Conservation (phyloP, 495 filamentous ascomycete species). For the Xylaria scruposa region DNA sequence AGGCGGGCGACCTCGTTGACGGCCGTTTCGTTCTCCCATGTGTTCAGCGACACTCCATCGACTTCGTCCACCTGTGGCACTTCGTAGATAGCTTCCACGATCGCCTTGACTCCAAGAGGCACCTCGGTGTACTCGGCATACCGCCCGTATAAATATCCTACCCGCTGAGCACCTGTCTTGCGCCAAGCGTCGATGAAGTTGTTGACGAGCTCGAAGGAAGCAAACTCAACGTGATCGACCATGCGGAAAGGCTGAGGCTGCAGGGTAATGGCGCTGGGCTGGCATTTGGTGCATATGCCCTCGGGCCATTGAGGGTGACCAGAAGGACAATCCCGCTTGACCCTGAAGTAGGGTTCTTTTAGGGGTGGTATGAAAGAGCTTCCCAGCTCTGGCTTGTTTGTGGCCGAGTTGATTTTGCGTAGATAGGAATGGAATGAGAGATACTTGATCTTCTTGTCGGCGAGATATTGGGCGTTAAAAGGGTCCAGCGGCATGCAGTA, state of each 20-base stretch:
- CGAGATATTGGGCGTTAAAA: slow-evolving; percentile 83
- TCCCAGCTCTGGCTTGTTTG: slow-evolving; percentile 91
- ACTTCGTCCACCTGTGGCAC: slow-evolving; percentile 88
- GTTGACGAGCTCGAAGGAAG: slow-evolving; percentile 80
- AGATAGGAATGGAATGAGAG: slow-evolving; percentile 95
- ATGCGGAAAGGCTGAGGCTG: slow-evolving; percentile 95
- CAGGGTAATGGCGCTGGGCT: slow-evolving; percentile 94
- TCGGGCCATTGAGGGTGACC: slow-evolving; percentile 94
- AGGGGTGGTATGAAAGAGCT: slow-evolving; percentile 96
- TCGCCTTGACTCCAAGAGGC: slow-evolving; percentile 91
- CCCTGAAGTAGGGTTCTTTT: slow-evolving; percentile 90
- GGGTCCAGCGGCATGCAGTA: slow-evolving; percentile 99
- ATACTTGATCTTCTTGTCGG: slow-evolving; percentile 98
- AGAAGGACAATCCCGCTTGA: slow-evolving; percentile 86
- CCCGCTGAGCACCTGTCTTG: slow-evolving; percentile 73
- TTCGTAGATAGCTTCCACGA: slow-evolving; percentile 98
- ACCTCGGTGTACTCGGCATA: slow-evolving; percentile 93
- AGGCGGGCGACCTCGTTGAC: slow-evolving; percentile 80
- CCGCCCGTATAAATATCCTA: slow-evolving; percentile 90
- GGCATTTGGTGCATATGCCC: slow-evolving; percentile 99
- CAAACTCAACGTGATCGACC: slow-evolving; percentile 98
- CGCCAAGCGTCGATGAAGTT: slow-evolving; percentile 92
- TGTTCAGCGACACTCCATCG: slow-evolving; percentile 86
- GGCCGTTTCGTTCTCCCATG: slow-evolving; percentile 88
- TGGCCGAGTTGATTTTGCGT: slow-evolving; percentile 91